Conservation (phyloP, 2,329 filamentous ascomycete species). For the Stagonosporopsis rhizophila region DNA sequence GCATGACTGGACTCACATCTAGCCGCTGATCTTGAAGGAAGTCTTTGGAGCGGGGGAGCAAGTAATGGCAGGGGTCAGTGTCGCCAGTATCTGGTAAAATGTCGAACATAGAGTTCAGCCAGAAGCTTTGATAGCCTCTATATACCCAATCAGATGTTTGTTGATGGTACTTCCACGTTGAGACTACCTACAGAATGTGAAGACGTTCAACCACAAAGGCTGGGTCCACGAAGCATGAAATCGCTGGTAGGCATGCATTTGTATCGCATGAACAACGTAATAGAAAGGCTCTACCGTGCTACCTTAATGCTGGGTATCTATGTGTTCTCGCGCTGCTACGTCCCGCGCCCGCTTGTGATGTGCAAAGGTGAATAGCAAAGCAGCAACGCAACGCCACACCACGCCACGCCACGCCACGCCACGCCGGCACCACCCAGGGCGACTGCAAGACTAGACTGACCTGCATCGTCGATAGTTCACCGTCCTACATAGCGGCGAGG, state of each 20-base stretch:
- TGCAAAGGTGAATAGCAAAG: neutral
- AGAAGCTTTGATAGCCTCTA: slow-evolving; percentile 18
- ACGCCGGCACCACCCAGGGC: neutral
- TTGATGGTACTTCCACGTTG: neutral
- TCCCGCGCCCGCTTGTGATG: neutral
- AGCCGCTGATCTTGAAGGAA: neutral
- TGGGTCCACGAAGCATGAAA: neutral
- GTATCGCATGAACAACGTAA: neutral
- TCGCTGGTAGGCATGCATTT: neutral
- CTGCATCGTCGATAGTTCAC: neutral
- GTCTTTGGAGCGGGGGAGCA: neutral
- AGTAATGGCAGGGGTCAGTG: slow-evolving; percentile 29
- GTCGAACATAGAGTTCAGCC: neutral
- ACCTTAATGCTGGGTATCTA: slow-evolving; percentile 11
- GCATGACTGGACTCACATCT: neutral
- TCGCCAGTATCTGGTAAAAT: neutral
- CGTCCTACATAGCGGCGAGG: neutral
- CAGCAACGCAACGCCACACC: neutral
- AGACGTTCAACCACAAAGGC: neutral
- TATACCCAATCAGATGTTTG: slow-evolving; percentile 23
- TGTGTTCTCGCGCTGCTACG: neutral
- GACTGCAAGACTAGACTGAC: neutral
- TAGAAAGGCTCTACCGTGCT: neutral
- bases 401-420: neutral
- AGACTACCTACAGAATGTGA: neutral